These are phyloP conservation scores for Colletotrichum noveboracense DNA, from an alignment of 2,329 filamentous ascomycete genomes.

Conservation along the genomic window DNA sequence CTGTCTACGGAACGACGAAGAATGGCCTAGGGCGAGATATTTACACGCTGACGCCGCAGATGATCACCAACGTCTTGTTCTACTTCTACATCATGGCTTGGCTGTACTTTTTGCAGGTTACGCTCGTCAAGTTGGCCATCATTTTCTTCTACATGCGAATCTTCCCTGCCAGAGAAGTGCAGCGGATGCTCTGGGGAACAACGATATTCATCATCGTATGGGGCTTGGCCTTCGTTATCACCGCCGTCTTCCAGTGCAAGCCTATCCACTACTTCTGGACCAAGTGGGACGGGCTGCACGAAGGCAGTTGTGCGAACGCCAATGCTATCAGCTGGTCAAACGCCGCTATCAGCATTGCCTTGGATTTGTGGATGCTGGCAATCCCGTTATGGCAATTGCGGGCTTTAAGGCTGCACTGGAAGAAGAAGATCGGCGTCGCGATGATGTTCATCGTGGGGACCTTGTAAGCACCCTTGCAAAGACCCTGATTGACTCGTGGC, in stretches of 20 bases:
- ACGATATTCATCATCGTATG: conserved; percentile 38
- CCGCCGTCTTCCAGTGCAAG: conserved; percentile 49
- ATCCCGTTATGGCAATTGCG: conserved; percentile 48
- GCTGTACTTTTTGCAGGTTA: conserved; percentile 48
- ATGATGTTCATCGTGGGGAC: conserved; percentile 51
- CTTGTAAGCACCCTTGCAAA: conserved; percentile 32
- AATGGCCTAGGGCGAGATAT: conserved; percentile 50
- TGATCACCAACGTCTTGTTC: conserved; percentile 44
- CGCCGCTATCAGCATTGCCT: conserved; percentile 50
- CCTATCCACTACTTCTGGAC: conserved; percentile 56
- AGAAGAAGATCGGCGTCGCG: conserved; percentile 47
- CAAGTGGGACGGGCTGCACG: conserved; percentile 51
- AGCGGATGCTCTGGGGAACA: conserved; percentile 40
- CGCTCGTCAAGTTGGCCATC: conserved; percentile 51
- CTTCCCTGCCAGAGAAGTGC: conserved; percentile 43
- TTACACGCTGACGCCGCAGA: conserved; percentile 44
- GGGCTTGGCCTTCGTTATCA: conserved; percentile 42
- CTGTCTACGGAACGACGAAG: conserved; percentile 28
- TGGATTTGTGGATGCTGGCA: conserved; percentile 53
- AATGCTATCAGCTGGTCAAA: conserved; percentile 52
- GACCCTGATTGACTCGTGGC: neutral
- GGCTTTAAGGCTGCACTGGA: conserved; percentile 41
- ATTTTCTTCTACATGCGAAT: conserved; percentile 57
- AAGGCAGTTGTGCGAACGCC: conserved; percentile 49
- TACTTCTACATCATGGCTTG: conserved; percentile 42